Evolutionary conservation across 2,329 filamentous ascomycete species (phyloP), one percentile per base, ranked within the genome.

Genomic region (Teratosphaeria pseudoeucalypti): DNA sequence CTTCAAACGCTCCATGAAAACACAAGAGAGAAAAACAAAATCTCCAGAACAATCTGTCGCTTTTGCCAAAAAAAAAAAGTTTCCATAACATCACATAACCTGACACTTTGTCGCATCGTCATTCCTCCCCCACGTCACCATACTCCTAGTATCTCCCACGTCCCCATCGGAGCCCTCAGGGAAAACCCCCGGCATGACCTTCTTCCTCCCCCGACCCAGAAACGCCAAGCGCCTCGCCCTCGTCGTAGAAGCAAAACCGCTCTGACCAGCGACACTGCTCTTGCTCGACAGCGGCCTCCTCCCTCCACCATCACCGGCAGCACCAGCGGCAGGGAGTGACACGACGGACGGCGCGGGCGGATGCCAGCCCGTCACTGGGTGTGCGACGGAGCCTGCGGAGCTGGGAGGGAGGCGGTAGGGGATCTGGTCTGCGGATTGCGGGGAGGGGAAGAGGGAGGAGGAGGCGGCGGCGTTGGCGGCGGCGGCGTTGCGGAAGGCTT

Each of bases 321-420:
- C 37, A 16, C 53, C 7, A 34, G 39, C 43, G 29, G 39, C 1
- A 32, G 55, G 58, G 5, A 54, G 52, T 19, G 63, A 61, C 14
- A 58, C 59, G 2, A 61, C 60, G 19, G 64, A 60, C 12, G 68
- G 56, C 1, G 70, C 69, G 3, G 71, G 71, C 6, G 71, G 71
- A 62, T 69, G 68, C 71, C 71, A 73, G 2, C 64, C 69, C 5
- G 67, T 72, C 56, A 73, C 63, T 1, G 71, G 70, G 57, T 73
- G 71, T 2, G 66, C 65, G 1, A 66, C 66, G 1, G 64, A 66
- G 10, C 70, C 67, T 11, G 66, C 63, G 26, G 62, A 63, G 26
- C 60, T 60, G 14, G 61, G 62, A 12, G 47, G 26, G 55, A 58
- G 34, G 59, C 61, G 16, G 63, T 66, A 11, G 67, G 58, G 70